A percentile compares a stretch with the other conserved stretches of the same genome.
phyloP scores from a whole-genome alignment of 345 rosid genomes.

The Eutrema heterophyllum region DNA sequence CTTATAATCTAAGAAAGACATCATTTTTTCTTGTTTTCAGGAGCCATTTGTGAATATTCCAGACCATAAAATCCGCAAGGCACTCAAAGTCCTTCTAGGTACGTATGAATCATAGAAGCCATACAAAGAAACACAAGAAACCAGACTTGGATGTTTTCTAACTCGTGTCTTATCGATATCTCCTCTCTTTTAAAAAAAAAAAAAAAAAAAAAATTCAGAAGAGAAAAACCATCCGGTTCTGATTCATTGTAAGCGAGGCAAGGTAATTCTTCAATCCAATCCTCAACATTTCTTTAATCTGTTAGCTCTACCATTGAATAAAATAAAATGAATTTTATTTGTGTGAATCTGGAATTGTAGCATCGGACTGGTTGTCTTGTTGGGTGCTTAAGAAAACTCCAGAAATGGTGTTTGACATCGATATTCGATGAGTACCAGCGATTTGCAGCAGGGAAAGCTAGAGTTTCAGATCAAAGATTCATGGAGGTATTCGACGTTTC shows the following conservation, averaged over 20 bases:
- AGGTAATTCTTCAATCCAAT: constrained; percentile 42
- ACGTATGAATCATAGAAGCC: constrained; percentile 19
- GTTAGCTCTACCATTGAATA: not conserved
- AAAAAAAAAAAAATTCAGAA: constrained; percentile 54
- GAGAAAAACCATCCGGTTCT: constrained; percentile 84
- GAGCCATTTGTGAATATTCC: constrained; percentile 95
- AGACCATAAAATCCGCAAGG: constrained; percentile 74
- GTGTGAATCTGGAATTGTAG: constrained; percentile 43
- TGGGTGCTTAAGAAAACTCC: constrained; percentile 87
- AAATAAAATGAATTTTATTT: not conserved
- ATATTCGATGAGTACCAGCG: constrained; percentile 93
- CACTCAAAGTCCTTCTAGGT: constrained; percentile 81
- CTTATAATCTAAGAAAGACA: not conserved
- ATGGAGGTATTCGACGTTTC: constrained; percentile 89
- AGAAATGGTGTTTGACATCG: constrained; percentile 85
- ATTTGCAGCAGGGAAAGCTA: constrained; percentile 91
- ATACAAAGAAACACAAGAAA: not conserved
- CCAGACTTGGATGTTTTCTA: not conserved
- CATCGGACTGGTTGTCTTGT: constrained; percentile 94
- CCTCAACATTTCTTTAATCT: not conserved
- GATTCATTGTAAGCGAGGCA: constrained; percentile 92
- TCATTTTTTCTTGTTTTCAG: constrained; percentile 34
- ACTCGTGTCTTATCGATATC: not conserved
- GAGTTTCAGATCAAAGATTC: constrained; percentile 92
- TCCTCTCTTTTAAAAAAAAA: not conserved